Conservation (phyloP, 2,329 filamentous ascomycete genomes). For the Cordyceps javanica region DNA sequence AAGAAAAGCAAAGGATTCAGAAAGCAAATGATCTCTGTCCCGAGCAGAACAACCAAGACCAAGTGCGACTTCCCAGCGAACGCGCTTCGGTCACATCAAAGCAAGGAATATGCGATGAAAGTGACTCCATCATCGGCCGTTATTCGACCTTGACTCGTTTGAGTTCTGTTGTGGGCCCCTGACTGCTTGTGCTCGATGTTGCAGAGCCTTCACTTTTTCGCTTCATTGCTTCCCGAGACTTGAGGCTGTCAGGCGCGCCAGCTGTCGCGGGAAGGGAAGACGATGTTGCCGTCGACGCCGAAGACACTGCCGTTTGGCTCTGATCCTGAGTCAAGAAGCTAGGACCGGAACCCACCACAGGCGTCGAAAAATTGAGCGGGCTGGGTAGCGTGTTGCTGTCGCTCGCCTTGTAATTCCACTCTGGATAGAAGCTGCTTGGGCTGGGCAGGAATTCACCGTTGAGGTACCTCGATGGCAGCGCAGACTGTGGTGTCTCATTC, state of each 20-base stretch:
- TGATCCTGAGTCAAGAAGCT: constrained; percentile 57
- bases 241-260: background rate
- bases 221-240: constrained; percentile 7
- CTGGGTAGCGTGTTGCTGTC: constrained; percentile 87
- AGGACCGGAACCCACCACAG: constrained; percentile 55
- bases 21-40: background rate
- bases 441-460: constrained; percentile 82
- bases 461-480: constrained; percentile 85
- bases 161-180: background rate
- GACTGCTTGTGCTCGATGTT: background rate
- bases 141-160: constrained; percentile 14
- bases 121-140: background rate
- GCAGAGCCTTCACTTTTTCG: constrained; percentile 10
- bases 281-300: background rate
- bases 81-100: background rate
- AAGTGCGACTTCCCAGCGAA: background rate
- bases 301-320: constrained; percentile 14
- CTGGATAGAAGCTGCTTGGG: constrained; percentile 85
- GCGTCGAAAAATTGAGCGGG: constrained; percentile 88
- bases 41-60: background rate
- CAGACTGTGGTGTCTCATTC: constrained; percentile 74
- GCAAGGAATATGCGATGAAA: background rate
- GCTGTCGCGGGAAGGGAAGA: background rate
- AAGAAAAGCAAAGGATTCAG: background rate
- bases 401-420: constrained; percentile 70